A percentile compares a stretch with the other conserved stretches of the same genome.
Conservation (phyloP, 2,329 filamentous ascomycete genomes). For the Aspergillus sclerotialis region DNA sequence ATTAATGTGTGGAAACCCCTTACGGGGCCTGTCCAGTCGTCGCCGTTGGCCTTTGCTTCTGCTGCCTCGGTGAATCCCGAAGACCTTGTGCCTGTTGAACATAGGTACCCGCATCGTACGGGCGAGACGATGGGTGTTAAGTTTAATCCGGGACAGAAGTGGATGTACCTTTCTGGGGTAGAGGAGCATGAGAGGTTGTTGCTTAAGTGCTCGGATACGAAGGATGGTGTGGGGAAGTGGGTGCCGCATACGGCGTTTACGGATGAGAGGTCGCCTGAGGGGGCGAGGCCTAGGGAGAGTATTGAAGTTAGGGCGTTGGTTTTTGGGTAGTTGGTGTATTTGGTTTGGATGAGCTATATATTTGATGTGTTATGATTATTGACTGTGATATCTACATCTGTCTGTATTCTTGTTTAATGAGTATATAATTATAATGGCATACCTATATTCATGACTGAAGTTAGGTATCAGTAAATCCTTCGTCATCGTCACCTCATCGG, state of each 20-base stretch:
- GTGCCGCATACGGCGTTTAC: constrained; percentile 72
- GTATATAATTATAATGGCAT: too few relatives aligned
- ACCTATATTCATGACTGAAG: too few relatives aligned
- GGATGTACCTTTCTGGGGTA: constrained; percentile 79
- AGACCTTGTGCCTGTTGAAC: constrained; percentile 66
- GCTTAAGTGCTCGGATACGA: constrained; percentile 71
- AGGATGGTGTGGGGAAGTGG: constrained; percentile 38
- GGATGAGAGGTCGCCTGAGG: constrained; percentile 63
- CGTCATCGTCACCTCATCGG: not conserved
- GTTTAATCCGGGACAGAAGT: constrained; percentile 57
- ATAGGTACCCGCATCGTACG: constrained; percentile 62
- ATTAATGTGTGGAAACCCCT: constrained; percentile 80
- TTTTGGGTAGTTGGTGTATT: constrained; percentile 50
- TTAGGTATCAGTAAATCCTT: too few relatives aligned
- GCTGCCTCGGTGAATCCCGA: constrained; percentile 46
- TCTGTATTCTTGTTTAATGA: not conserved
- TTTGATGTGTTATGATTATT: too few relatives aligned
- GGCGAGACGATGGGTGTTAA: constrained; percentile 69
- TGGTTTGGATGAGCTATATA: not conserved
- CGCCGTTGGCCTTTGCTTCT: constrained; percentile 53
- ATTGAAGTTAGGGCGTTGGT: constrained; percentile 85
- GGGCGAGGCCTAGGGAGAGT: constrained; percentile 69
- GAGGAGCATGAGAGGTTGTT: constrained; percentile 63
- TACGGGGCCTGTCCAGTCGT: constrained; percentile 50
- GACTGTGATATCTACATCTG: too few relatives aligned